phyloP scores from a whole-genome alignment of 495 filamentous ascomycete species.

The Aspergillus funiculosus region DNA sequence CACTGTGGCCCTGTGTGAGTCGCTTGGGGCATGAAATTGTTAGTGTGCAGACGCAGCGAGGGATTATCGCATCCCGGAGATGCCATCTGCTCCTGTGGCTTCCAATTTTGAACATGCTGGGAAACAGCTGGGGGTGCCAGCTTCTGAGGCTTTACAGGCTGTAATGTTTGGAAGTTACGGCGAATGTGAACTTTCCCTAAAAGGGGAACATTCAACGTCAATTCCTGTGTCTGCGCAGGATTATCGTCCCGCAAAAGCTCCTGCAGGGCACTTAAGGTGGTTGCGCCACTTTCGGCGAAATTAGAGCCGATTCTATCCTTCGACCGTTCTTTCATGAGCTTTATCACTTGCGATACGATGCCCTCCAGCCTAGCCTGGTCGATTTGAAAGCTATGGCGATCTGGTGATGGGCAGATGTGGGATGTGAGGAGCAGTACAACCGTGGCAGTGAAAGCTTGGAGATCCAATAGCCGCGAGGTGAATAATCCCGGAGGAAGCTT shows the following conservation, averaged over 20 bases:
- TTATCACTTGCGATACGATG: slow-evolving; percentile 8
- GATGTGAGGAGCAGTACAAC: slow-evolving; percentile 24
- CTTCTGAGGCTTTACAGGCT: background rate
- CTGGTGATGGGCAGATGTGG: slow-evolving; percentile 7
- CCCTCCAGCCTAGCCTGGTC: slow-evolving; percentile 8
- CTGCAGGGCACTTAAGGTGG: slow-evolving; percentile 18
- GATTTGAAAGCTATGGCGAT: slow-evolving; percentile 11
- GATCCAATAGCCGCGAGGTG: slow-evolving; percentile 22
- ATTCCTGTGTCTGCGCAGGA: slow-evolving; percentile 4
- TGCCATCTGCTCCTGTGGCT: background rate
- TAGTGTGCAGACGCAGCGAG: background rate
- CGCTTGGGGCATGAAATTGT: background rate
- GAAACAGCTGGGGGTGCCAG: background rate
- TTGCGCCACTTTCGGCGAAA: slow-evolving; percentile 15
- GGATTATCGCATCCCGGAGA: background rate
- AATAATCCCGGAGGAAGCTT: slow-evolving; percentile 27
- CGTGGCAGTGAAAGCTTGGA: slow-evolving; percentile 29
- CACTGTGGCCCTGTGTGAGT: background rate
- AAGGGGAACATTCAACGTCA: slow-evolving; percentile 23
- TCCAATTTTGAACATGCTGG: background rate
- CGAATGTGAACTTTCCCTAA: slow-evolving; percentile 24
- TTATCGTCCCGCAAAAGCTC: slow-evolving; percentile 17
- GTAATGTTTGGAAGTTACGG: slow-evolving; percentile 12
- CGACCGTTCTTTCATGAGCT: slow-evolving; percentile 16
- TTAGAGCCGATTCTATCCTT: slow-evolving; percentile 10